Conservation (phyloP, 306 rosid genomes). For the Acacia melanoxylon region DNA sequence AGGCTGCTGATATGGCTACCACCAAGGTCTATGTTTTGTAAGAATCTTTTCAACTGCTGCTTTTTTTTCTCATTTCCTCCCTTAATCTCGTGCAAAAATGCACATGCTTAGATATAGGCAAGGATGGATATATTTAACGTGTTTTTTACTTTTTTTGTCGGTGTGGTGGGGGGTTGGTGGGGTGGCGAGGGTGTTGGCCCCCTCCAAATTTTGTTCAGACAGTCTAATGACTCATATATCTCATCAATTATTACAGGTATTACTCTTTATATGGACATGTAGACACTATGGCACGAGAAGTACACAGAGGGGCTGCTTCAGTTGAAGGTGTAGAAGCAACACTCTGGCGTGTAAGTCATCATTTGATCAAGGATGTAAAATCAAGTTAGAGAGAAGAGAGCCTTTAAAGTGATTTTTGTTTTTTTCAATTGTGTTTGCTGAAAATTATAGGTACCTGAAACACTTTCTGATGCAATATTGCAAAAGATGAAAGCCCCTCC, state of each 20-base stretch:
- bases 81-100: not conserved
- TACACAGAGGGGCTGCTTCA: conserved; percentile 75
- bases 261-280: conserved; percentile 91
- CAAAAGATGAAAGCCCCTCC: conserved; percentile 79
- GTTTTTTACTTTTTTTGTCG: not conserved
- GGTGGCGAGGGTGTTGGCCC: not conserved
- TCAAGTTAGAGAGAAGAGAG: not conserved
- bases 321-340: conserved; percentile 89
- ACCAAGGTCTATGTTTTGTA: conserved; percentile 82
- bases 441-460: conserved; percentile 74
- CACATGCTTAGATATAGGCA: not conserved
- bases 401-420: not conserved
- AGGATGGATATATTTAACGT: not conserved
- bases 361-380: conserved; percentile 22
- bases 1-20: conserved; percentile 49
- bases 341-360: conserved; percentile 70
- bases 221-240: not conserved
- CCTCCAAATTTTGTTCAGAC: not conserved
- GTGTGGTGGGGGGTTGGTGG: not conserved
- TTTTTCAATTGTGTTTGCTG: conserved; percentile 30
- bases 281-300: conserved; percentile 82
- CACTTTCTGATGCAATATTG: conserved; percentile 60
- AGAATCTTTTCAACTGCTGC: conserved; percentile 35
- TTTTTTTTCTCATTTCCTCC: conserved; percentile 1
- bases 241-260: conserved; percentile 48